These are phyloP conservation scores for Cladorrhinum samala DNA, from an alignment of 495 filamentous ascomycete genomes.

Conservation along the genomic window DNA sequence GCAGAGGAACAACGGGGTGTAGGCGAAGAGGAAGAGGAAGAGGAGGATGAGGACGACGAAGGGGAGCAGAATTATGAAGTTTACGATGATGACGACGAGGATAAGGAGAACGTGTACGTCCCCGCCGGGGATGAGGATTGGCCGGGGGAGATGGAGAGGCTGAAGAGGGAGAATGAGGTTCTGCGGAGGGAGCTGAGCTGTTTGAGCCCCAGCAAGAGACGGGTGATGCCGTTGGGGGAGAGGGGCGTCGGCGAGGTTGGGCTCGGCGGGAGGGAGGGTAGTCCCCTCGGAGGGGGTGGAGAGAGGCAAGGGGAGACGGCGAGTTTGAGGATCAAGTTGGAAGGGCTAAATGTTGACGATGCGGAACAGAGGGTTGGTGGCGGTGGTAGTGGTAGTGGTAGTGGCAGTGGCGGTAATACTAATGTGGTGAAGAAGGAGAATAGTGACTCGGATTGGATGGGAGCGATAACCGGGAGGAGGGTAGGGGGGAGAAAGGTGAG, in stretches of 20 bases:
- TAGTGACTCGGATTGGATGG: too few species aligned
- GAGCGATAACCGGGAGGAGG: too few species aligned
- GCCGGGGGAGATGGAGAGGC: not conserved
- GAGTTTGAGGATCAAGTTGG: not conserved
- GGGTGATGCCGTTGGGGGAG: not conserved
- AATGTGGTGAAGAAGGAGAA: not conserved
- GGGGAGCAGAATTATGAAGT: too few species aligned
- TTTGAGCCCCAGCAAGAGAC: not conserved
- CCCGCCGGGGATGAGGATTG: not conserved
- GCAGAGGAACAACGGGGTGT: not conserved
- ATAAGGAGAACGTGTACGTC: not conserved
- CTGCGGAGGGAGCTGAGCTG: not conserved
- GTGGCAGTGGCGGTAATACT: too few species aligned
- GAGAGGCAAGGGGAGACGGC: not conserved
- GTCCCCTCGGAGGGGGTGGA: too few species aligned
- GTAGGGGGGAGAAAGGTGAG: not conserved
- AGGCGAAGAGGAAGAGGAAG: too few species aligned
- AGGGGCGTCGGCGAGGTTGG: not conserved
- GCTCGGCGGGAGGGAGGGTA: too few species aligned
- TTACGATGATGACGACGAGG: slow-evolving; percentile 14
- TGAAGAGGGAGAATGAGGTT: not conserved
- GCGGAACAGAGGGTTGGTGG: too few species aligned
- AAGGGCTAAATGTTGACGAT: not conserved
- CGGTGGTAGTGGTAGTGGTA: not conserved
- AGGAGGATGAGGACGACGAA: too few species aligned